Evolutionary conservation across 768 basidiomycete genomes (phyloP).

Genomic region (Cystofilobasidium bisporidii): DNA sequence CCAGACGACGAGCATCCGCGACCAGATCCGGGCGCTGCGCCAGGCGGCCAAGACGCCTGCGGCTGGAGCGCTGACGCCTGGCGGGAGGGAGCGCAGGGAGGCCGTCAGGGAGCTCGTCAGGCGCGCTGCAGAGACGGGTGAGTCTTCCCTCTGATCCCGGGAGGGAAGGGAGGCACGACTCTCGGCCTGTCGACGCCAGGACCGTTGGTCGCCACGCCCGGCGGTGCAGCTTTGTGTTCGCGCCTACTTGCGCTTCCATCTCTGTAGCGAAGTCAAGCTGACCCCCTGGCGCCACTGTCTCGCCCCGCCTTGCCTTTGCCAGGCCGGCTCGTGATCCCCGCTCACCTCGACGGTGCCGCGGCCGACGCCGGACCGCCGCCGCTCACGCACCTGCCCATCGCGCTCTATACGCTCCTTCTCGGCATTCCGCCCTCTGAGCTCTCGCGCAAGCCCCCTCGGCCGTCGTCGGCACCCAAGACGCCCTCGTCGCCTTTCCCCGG

Average conservation of each 20-base stretch:
- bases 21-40: conserved; percentile 23
- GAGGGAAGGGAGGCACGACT: too few species aligned
- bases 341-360: not conserved
- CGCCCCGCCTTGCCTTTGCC: not conserved
- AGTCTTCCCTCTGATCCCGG: not conserved
- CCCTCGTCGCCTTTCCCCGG: not conserved
- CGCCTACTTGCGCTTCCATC: not conserved
- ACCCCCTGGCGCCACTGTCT: not conserved
- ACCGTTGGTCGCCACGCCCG: too few species aligned
- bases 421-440: conserved; percentile 22
- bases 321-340: conserved; percentile 25
- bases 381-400: conserved; percentile 20
- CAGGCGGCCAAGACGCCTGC: conserved; percentile 20
- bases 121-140: conserved; percentile 17
- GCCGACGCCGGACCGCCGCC: not conserved
- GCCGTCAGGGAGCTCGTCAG: conserved; percentile 13
- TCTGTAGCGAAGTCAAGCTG: too few species aligned
- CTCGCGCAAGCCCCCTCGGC: conserved; percentile 8
- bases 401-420: conserved; percentile 23
- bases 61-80: not conserved
- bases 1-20: conserved; percentile 19
- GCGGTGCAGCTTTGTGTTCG: too few species aligned
- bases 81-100: not conserved
- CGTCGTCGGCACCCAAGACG: not conserved
- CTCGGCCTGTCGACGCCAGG: too few species aligned